Base-by-base conservation (phyloP, 1,139 yeast genomes). In the Saccharomyces hybrid region DNA sequence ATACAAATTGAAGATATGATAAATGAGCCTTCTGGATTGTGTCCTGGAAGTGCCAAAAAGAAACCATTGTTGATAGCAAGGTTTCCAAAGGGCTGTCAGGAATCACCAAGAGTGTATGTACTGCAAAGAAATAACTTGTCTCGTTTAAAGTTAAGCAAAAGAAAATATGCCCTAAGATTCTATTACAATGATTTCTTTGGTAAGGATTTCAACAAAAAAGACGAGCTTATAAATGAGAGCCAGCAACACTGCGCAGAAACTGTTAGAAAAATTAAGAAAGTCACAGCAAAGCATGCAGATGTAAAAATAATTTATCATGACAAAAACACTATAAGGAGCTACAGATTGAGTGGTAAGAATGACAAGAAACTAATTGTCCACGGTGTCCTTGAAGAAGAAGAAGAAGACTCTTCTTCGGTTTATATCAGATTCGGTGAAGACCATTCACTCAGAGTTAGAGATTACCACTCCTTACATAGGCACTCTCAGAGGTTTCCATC, bases 61-160 rank as follows among this genome's bases (percentile, higher is more conserved):
- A 68, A 66, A 50, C 71, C 71, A 1, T 55, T 67, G 49, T 34
- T 67, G 23, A 66, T 67, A 44, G 65, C 70, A 5, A 59, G 65
- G 1, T 68, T 67, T 49, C 59, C 61, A 11, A 56, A 56, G 51
- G 71, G 70, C n/a, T 65, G 68, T 50, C 42, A 56, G 3, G 49
- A 57, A 14, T 60, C 68, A 8, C 70, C 71, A 6, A 55, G 61
- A 26, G 57, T 68, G 1, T 57, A 61, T n/a, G 44, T 65, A 2
- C 49, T 68, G 38, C 62, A 66, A 51, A 60, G 58, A 46, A 65
- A 61, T 46, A 61, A 54, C 25, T 48, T 61, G n/a, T 57, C 64
- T 2, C 61, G 58, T 51, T 25, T 61, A n/a, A 54, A 56, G 41
- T 32, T 68, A 32, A 61, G 64, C 16, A 64, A 60, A 46, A 59